Evolutionary conservation across 495 filamentous ascomycete genomes (phyloP).

Genomic region (Talaromyces ruber): DNA sequence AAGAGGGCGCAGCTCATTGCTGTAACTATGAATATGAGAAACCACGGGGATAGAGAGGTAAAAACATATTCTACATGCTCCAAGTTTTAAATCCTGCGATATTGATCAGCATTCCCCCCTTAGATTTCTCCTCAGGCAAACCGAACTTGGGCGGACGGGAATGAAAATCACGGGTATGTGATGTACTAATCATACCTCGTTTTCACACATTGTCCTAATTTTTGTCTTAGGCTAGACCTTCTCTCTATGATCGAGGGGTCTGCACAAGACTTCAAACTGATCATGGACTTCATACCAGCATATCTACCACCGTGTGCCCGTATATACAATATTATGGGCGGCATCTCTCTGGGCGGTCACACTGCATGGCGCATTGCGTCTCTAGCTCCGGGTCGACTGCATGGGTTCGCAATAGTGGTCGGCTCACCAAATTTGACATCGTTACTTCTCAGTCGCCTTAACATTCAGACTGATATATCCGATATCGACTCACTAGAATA

Average conservation of each 20-base stretch:
- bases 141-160: background rate
- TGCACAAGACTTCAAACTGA: constrained; percentile 2
- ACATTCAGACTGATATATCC: background rate
- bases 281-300: background rate
- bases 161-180: background rate
- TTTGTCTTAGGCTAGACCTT: background rate
- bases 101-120: background rate
- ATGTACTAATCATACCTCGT: too few relatives aligned
- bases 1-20: background rate
- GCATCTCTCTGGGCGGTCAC: background rate
- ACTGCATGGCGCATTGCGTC: constrained; percentile 1
- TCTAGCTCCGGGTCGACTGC: background rate
- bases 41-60: constrained; percentile 3
- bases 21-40: constrained; percentile 4
- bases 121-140: background rate
- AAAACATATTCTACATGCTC: background rate
- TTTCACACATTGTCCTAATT: too few relatives aligned
- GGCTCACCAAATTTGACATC: background rate
- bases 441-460: background rate
- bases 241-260: background rate
- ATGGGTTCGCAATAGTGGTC: background rate
- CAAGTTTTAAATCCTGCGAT: background rate
- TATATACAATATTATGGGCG: constrained; percentile 1
- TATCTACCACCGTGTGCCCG: background rate
- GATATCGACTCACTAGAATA: background rate